Evolutionary conservation across 257 asterid genomes (phyloP).

Genomic region (Nicotiana obtusifolia): DNA sequence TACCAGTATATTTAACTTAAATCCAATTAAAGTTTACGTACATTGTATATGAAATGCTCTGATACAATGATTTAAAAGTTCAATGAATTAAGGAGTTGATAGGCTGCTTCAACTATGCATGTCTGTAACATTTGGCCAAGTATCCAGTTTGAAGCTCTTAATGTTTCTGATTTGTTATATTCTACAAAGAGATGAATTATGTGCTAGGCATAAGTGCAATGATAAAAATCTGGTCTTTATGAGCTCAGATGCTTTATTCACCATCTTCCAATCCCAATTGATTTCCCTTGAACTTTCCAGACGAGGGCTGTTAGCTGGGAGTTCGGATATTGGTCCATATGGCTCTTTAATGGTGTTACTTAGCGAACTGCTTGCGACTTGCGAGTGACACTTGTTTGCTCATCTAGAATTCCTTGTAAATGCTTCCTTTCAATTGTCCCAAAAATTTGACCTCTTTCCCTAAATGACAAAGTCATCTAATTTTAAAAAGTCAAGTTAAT

Average conservation of each 20-base stretch:
- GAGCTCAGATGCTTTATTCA: background rate
- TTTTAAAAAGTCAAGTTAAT: no score
- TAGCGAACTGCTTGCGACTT: no score
- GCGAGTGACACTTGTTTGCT: no score
- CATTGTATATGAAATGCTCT: background rate
- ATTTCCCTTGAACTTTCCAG: background rate
- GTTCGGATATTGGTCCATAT: background rate
- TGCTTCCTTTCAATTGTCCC: no score
- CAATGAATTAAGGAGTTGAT: background rate
- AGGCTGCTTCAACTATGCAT: background rate
- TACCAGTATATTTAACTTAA: no score
- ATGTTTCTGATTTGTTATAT: background rate
- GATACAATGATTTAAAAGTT: background rate
- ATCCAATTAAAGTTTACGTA: no score
- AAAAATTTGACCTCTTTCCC: no score
- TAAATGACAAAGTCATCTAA: no score
- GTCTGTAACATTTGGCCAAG: background rate
- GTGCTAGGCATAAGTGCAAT: background rate
- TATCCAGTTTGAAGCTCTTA: background rate
- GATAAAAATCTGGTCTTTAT: background rate
- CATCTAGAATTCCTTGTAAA: no score
- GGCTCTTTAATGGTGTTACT: no score
- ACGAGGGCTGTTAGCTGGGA: background rate
- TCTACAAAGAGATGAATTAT: background rate
- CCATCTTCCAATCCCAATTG: background rate